These are phyloP conservation scores for Cryptosporidium sp. DNA, from an alignment of 169 alveolate species.

Conservation along the genomic window DNA sequence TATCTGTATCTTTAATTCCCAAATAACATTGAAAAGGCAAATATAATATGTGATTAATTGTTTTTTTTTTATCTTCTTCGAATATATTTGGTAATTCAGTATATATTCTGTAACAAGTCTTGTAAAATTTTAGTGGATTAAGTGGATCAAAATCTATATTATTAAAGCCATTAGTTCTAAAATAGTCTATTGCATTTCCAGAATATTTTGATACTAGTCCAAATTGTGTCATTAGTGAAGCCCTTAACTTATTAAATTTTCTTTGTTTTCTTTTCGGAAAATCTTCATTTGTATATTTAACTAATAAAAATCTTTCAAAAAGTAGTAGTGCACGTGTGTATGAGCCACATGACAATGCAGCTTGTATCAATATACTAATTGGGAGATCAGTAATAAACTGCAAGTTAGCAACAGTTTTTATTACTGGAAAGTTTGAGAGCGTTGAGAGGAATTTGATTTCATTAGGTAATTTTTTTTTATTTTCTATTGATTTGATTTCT, in stretches of 20 bases:
- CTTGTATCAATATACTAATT: slow-evolving; percentile 49
- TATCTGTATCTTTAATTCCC: slow-evolving; percentile 64
- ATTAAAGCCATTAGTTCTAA: slow-evolving; percentile 52
- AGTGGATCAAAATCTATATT: slow-evolving; percentile 62
- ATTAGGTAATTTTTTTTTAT: not conserved
- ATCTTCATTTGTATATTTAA: not conserved
- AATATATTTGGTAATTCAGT: slow-evolving; percentile 18
- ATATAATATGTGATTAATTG: slow-evolving; percentile 50
- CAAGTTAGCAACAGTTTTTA: slow-evolving; percentile 36
- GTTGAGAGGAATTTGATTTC: slow-evolving; percentile 9
- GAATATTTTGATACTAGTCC: slow-evolving; percentile 41
- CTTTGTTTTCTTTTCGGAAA: slow-evolving; percentile 31
- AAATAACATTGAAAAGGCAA: slow-evolving; percentile 54
- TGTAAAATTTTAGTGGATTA: slow-evolving; percentile 51
- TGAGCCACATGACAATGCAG: slow-evolving; percentile 65
- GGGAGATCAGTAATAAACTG: slow-evolving; percentile 68
- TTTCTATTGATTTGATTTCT: not conserved
- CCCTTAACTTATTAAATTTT: not conserved
- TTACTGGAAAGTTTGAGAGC: slow-evolving; percentile 39
- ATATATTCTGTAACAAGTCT: slow-evolving; percentile 1
- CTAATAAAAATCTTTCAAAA: slow-evolving; percentile 48
- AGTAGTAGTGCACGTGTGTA: slow-evolving; percentile 65
- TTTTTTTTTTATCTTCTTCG: slow-evolving; percentile 30
- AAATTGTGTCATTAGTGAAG: slow-evolving; percentile 46
- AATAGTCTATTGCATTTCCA: slow-evolving; percentile 68